Base-by-base conservation (phyloP, 805 yeast genomes). In the Candida adriatica region DNA sequence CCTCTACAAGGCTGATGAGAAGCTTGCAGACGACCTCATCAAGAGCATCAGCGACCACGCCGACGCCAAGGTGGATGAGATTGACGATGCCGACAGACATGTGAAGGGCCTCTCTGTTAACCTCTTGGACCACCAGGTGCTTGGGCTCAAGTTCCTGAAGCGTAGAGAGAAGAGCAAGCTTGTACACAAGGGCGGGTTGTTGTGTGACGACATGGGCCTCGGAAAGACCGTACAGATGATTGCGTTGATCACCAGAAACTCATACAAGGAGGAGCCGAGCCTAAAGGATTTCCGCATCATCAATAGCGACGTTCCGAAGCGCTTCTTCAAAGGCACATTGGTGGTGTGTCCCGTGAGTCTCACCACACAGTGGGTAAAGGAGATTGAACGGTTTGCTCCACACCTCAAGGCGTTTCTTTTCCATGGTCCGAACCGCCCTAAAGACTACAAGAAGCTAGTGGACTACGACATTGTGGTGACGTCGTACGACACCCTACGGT, bases 161-260 rank as follows among this genome's bases (percentile, higher is more conserved):
- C 31, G 35, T 6, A 53, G 75, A 11, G 77, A 70, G 35, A 35
- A 29, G 14, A 38, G 37, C 1, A 34, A 35, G 13, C 30, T 45
- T 4, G 27, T 36, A 2, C 43, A 39, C 13, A 65, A 61, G 35
- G 83, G 83, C 18, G 84, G 82, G 4, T 31, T 76, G n/a, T 58
- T 84, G 24, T 84, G 92, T 48, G 95, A 84, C 51, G 94, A 82
- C 56, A 85, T 85, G 95, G 95, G 95, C 13, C 61, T 85, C 11
- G 95, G 95, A 31, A 85, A 85, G 48, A 85, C 95, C 0, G 73
- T 85, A 29, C 95, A 85, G 56, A 73, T 83, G 10, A 61, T 76
- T 25, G 80, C 92, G 0, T 58, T 85, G 38, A 61, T 66, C 41
- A 41, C 62, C 15, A 54, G 59, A 6, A 59, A 64, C 37, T 29